Conservation (phyloP, 2,329 filamentous ascomycete genomes). For the Achaetomium macrosporum region DNA sequence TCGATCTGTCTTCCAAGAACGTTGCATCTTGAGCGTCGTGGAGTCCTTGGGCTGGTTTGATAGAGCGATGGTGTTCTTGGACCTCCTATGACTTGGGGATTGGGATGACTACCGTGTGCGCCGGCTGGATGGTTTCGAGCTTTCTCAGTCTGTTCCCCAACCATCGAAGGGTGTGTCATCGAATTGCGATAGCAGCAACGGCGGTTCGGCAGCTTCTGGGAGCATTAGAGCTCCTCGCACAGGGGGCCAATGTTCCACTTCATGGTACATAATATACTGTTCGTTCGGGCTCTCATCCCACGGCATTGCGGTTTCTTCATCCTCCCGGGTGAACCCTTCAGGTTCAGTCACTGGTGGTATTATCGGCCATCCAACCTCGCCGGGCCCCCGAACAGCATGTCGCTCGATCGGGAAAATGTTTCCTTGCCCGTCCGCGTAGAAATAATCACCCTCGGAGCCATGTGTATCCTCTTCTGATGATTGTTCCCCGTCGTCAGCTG, state of each 20-base stretch:
- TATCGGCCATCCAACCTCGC: not conserved
- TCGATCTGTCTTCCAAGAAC: too few relatives aligned
- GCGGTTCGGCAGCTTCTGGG: not conserved
- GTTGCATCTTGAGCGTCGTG: not conserved
- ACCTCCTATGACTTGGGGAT: not conserved
- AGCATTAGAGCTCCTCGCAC: not conserved
- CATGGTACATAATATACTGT: constrained; percentile 21
- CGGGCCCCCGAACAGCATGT: not conserved
- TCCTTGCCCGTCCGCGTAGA: constrained; percentile 21
- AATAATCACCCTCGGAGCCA: constrained; percentile 21
- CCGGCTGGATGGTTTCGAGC: not conserved
- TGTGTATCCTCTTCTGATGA: not conserved
- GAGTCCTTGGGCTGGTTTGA: not conserved
- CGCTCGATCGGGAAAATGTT: constrained; percentile 16
- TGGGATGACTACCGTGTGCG: not conserved
- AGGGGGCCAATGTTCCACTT: constrained; percentile 6
- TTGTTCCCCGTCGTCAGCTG: not conserved
- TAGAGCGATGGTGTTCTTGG: not conserved
- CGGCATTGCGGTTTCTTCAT: not conserved
- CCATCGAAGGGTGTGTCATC: not conserved
- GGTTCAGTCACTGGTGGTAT: not conserved
- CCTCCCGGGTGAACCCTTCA: not conserved
- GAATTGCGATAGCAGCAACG: not conserved
- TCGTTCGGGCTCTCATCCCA: not conserved
- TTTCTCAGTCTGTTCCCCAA: not conserved